Base-by-base conservation (phyloP, 257 asterid species). In the Thymus mandschuricus region DNA sequence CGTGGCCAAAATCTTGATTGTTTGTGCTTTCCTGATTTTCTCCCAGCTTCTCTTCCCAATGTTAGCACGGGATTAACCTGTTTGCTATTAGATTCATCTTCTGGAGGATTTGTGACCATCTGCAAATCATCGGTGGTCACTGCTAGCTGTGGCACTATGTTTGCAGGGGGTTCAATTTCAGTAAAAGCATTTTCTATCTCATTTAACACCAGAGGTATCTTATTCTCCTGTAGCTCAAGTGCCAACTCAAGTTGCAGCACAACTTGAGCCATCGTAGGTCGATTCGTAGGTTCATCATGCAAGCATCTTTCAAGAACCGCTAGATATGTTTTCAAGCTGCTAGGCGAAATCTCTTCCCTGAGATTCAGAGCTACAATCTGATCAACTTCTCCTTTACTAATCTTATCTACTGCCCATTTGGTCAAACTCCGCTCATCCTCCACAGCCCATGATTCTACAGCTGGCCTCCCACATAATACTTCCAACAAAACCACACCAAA, bases 261-360 rank as follows among this genome's bases (percentile, higher is more conserved):
- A 46, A 85, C 81, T 72, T 82, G 85, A 38, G 83, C 78, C 91
- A 88, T 88, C 8, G 84, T 50, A 55, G 91, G 95, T 40, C 88
- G 81, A 65, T 79, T 79, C 51, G 73, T 82, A 15, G 91, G 89
- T 43, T 73, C 82, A 15, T 79, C 81, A 21, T 44, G 41, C 70
- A 85, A 69, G 79, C 95, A 86, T 72, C 78, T 82, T 31, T 64
- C 76, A 0, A 81, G 83, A 54, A 80, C 63, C 59, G 72, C 84
- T 35, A 82, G 75, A 74, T 82, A 85, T 10, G 68, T 62, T 48
- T 70, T 77, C 12, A 84, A 76, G 70, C 89, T 81, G 70, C 73
- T 55, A 28, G 76, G 75, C 13, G 78, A 69, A 3, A 87, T 79
- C 56, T 82, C 78, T 8, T 60, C 77, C 15, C 61, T 35, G 57